Evolutionary conservation across 2,329 filamentous ascomycete species (phyloP).

Genomic region (Myriosclerotinia scirpicola): DNA sequence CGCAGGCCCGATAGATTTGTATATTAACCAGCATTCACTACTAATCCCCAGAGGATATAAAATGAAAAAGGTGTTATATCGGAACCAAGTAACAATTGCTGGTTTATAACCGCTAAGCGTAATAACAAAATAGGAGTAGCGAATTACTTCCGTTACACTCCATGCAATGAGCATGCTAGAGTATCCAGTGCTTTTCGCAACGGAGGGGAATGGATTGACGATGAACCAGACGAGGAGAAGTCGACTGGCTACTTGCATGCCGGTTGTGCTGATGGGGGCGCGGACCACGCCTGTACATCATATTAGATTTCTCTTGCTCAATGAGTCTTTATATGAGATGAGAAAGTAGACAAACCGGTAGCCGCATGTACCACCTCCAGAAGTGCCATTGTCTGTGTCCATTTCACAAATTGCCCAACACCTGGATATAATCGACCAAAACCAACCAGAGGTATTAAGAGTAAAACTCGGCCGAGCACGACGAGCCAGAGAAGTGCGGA

Average conservation of each 20-base stretch:
- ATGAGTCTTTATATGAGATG: neutral
- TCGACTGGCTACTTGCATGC: constrained; percentile 86
- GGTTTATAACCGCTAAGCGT: constrained; percentile 65
- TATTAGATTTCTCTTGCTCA: constrained; percentile 24
- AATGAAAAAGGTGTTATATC: constrained; percentile 90
- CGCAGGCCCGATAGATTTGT: constrained; percentile 63
- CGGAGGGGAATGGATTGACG: constrained; percentile 69
- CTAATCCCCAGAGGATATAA: constrained; percentile 90
- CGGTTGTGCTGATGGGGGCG: constrained; percentile 79
- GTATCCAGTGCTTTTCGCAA: constrained; percentile 64
- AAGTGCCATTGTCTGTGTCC: constrained; percentile 79
- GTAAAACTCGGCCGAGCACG: constrained; percentile 68
- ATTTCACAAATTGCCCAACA: constrained; percentile 67
- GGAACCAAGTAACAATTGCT: constrained; percentile 69
- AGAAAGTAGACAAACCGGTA: constrained; percentile 56
- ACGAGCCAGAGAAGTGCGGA: constrained; percentile 76
- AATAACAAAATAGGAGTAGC: constrained; percentile 88
- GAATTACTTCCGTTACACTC: constrained; percentile 87
- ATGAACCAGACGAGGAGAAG: constrained; percentile 88
- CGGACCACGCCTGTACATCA: constrained; percentile 69
- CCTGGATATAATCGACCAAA: constrained; percentile 59
- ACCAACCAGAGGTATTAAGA: constrained; percentile 54
- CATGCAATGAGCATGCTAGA: constrained; percentile 81
- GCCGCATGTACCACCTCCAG: constrained; percentile 83
- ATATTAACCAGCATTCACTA: constrained; percentile 83